Base-by-base conservation (phyloP, 345 rosid genomes). In the Cardamine resedifolia region DNA sequence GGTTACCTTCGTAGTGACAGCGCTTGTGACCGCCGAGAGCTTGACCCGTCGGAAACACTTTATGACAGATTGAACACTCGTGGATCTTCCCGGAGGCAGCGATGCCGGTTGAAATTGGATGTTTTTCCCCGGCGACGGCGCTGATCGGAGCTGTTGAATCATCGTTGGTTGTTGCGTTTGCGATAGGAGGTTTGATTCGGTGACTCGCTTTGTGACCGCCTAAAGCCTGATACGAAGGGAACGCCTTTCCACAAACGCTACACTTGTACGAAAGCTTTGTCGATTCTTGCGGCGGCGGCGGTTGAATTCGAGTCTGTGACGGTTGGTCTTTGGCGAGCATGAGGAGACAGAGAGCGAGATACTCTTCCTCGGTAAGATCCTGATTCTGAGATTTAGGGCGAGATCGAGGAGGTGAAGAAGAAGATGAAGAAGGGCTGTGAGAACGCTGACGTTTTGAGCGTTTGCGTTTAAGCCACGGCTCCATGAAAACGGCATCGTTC, bases 201-300 rank as follows among this genome's bases (percentile, higher is more conserved):
- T 95, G 99, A 64, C 99, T 95, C 23, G 99, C 97, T 66, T 95
- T 95, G 81, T 91, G 99, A 2, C 99, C 99, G 1, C 99, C 99
- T 23, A 95, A 77, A 31, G 97, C 99, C 51, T 91, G 99, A 74
- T 95, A 91, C 8, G 99, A 95, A 57, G 84, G 67, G 70, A 95
- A 90, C 51, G 87, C 90, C 78, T 85, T 94, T 70, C 79, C 64
- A 65, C 98, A 94, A 4, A 91, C 96, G 58, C 83, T 74, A 39
- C 99, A 95, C 90, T 85, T 85, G 81, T 87, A 84, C 20, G 80
- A 27, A 39, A 80, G 81, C 69, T 68, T 67, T 30, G 82, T 41
- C 0, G 81, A 43, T 1, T 84, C 81, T 16, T 65, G 71, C 16
- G 65, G 50, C 43, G 15, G 78, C 28, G 61, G 48, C 27, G 14